Base-by-base conservation (phyloP, 345 rosid species). In the Linum usitatissimum region DNA sequence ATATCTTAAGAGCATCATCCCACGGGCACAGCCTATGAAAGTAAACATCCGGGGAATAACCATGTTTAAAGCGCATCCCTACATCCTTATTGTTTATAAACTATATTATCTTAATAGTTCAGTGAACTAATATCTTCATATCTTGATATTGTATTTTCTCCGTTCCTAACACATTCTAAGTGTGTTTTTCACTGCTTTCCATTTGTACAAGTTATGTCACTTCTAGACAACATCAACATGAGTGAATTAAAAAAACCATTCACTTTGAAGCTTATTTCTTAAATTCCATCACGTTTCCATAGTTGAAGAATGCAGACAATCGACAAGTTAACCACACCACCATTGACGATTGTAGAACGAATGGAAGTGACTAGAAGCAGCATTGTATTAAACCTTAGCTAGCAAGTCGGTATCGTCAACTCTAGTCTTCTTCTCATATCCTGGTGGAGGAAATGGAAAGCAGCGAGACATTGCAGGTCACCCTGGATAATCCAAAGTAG, bases 391-490 rank as follows among this genome's bases (percentile, higher is more conserved):
- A 67, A 93, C 99, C 99, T 90, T 86, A 66, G 77, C 73, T 53
- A 86, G 77, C 34, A 80, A 63, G 81, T 83, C 92, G 9, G 73
- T 54, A 38, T 75, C 84, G 30, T 83, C 81, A 51, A 75, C 69
- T 63, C 74, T 75, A 69, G 80, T 70, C 87, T 87, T 84, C 91
- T 84, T 87, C 78, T 78, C 92, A 79, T 90, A 93, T 79, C 99
- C 99, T 51, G 96, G 92, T 19, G 97, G 99, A 19, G 96, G 96
- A 72, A 93, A 90, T 10, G 97, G 96, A 76, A 93, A 93, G 88
- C 99, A 90, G 77, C 97, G 99, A 83, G 99, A 93, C 99, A 93
- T 93, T 75, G 80, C 87, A 80, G 68, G 65, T 42, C 17, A 55
- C 62, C 74, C 67, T 38, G 60, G 57, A 72, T 66, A 55, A 61